phyloP scores from a whole-genome alignment of 441 rosid species.

The Pelargonium exstipulatum region DNA sequence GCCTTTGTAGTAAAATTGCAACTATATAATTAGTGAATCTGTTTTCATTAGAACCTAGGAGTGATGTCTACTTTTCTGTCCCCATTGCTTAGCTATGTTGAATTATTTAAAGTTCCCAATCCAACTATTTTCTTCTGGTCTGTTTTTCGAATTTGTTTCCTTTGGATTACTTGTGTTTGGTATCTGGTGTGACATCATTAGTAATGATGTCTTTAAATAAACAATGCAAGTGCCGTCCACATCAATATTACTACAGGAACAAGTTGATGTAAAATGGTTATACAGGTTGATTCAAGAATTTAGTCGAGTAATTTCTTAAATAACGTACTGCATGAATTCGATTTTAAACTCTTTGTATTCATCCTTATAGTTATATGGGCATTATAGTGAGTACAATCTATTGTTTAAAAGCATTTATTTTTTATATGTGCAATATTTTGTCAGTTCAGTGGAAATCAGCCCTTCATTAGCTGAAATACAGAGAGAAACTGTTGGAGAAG shows the following conservation, averaged over 20 bases:
- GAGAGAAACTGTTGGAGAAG: slow-evolving; percentile 79
- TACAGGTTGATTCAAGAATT: neutral
- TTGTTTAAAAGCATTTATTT: slow-evolving; percentile 17
- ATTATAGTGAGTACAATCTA: slow-evolving; percentile 14
- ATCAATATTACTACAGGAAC: neutral
- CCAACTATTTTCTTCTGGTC: neutral
- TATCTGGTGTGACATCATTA: neutral
- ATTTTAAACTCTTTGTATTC: neutral
- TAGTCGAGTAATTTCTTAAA: neutral
- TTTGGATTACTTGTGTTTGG: neutral
- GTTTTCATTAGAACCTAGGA: neutral
- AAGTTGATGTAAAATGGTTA: neutral
- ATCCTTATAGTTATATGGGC: slow-evolving; percentile 6
- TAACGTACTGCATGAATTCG: neutral
- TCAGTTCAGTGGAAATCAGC: slow-evolving; percentile 95
- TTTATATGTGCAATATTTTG: slow-evolving; percentile 11
- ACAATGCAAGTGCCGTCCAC: neutral
- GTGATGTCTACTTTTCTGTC: neutral
- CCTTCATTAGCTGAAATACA: slow-evolving; percentile 80
- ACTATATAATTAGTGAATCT: neutral
- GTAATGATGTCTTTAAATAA: neutral
- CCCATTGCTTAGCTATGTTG: neutral
- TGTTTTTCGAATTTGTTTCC: neutral
- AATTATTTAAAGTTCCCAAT: neutral
- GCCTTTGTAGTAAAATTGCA: neutral